phyloP scores from a whole-genome alignment of 495 filamentous ascomycete genomes.

The Aspergillus sparsus region DNA sequence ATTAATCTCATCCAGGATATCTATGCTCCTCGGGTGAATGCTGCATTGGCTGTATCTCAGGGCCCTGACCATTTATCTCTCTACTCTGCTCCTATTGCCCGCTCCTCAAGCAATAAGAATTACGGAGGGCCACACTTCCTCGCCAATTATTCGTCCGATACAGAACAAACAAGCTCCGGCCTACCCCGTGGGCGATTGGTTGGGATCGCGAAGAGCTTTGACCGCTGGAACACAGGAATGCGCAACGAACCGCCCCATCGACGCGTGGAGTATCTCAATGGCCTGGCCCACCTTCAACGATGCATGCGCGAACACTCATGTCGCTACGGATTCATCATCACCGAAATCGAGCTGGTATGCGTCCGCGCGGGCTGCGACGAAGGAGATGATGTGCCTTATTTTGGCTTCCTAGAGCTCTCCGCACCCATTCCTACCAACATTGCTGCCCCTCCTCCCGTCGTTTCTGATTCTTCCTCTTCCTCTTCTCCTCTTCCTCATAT shows the following conservation, averaged over 20 bases:
- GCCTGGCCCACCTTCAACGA: slow-evolving; percentile 79
- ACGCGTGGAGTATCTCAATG: slow-evolving; percentile 81
- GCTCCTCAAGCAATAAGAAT: slow-evolving; percentile 51
- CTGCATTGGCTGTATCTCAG: slow-evolving; percentile 68
- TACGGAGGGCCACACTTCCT: slow-evolving; percentile 61
- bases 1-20: slow-evolving; percentile 67
- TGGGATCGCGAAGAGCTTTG: slow-evolving; percentile 83
- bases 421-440: slow-evolving; percentile 57
- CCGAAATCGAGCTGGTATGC: slow-evolving; percentile 89
- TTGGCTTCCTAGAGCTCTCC: slow-evolving; percentile 79
- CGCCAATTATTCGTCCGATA: slow-evolving; percentile 70
- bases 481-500: not conserved
- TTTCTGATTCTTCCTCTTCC: not conserved
- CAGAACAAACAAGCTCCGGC: slow-evolving; percentile 69
- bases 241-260: slow-evolving; percentile 76
- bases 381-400: slow-evolving; percentile 70
- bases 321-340: slow-evolving; percentile 92
- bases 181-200: slow-evolving; percentile 78
- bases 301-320: slow-evolving; percentile 91
- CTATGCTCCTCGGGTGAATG: slow-evolving; percentile 77
- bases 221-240: slow-evolving; percentile 93
- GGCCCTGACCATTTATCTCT: slow-evolving; percentile 61
- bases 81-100: slow-evolving; percentile 57
- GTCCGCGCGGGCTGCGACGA: slow-evolving; percentile 74
- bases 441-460: slow-evolving; percentile 16